Evolutionary conservation across 805 yeast genomes (phyloP).

Genomic region (Suhomyces canberraensis): DNA sequence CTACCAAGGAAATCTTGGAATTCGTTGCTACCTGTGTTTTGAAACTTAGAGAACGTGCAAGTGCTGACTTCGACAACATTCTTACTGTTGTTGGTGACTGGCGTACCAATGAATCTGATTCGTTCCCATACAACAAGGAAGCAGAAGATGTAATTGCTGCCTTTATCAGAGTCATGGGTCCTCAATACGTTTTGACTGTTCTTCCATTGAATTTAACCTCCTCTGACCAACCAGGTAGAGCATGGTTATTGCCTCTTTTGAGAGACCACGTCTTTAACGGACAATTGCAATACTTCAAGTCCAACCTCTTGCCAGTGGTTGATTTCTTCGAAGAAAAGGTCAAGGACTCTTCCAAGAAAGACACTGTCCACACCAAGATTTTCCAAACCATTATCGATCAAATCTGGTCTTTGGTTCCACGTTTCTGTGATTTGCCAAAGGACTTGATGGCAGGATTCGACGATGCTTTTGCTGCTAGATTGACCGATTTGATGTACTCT

Average conservation of each 20-base stretch:
- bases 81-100: slow-evolving; percentile 77
- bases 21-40: slow-evolving; percentile 60
- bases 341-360: slow-evolving; percentile 40
- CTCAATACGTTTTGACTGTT: slow-evolving; percentile 69
- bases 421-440: slow-evolving; percentile 80
- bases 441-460: slow-evolving; percentile 66
- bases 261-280: slow-evolving; percentile 83
- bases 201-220: slow-evolving; percentile 79
- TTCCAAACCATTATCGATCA: slow-evolving; percentile 86
- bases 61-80: slow-evolving; percentile 67
- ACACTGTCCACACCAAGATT: slow-evolving; percentile 70
- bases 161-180: slow-evolving; percentile 80
- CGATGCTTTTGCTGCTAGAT: slow-evolving; percentile 70
- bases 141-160: slow-evolving; percentile 79
- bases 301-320: slow-evolving; percentile 63
- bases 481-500: slow-evolving; percentile 73
- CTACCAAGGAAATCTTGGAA: slow-evolving; percentile 72
- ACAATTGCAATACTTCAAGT: slow-evolving; percentile 58
- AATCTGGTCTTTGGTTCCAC: slow-evolving; percentile 87
- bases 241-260: slow-evolving; percentile 89
- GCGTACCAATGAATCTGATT: slow-evolving; percentile 73
- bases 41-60: slow-evolving; percentile 60
- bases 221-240: slow-evolving; percentile 68
- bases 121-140: slow-evolving; percentile 65
- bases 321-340: slow-evolving; percentile 52